Evolutionary conservation across 306 rosid genomes (phyloP), one percentile per base, ranked within the genome.

Genomic region (Castanea crenata): DNA sequence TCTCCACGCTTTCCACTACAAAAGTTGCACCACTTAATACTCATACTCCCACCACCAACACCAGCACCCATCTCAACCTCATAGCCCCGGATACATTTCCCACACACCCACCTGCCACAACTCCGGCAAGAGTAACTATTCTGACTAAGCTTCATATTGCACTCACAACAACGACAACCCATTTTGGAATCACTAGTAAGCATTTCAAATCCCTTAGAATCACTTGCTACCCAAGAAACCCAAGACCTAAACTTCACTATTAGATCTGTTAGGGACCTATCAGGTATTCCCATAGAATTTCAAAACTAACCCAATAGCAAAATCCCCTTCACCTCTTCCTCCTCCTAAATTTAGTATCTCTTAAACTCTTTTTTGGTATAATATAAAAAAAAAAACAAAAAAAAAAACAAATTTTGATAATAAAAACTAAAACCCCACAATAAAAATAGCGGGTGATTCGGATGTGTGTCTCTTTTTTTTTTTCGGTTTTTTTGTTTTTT

Each of bases 221-320:
- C 79, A 69, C 85, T 85, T 76, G 71, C 71, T 77, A 82, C 84
- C 88, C 88, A 85, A 82, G 89, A 79, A 81, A 91, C 55, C 98
- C 89, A 91, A 87, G 86, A 86, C 87, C 87, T 81, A 70, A 91
- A 81, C 84, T 88, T 90, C 80, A 80, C 86, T 83, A 89, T 89
- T 78, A 88, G 92, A 93, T 91, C 91, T 88, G 79, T 31, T 76
- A 89, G 73, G 21, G 97, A 89, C 69, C 87, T 87, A 85, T 93
- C 97, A 90, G 98, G 97, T 89, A 93, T 87, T 91, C 99, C 96
- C 99, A 95, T 86, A 94, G 81, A 87, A 89, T 65, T 77, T 9
- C 51, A 51, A 87, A 41, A 64, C 78, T 41, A 64, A 78, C 80
- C 86, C 86, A 78, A 27, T 20, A 64, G 73, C 69, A 80, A 49